These are phyloP conservation scores for Agaricus blazei DNA, from an alignment of 768 basidiomycete species.

Conservation along the genomic window DNA sequence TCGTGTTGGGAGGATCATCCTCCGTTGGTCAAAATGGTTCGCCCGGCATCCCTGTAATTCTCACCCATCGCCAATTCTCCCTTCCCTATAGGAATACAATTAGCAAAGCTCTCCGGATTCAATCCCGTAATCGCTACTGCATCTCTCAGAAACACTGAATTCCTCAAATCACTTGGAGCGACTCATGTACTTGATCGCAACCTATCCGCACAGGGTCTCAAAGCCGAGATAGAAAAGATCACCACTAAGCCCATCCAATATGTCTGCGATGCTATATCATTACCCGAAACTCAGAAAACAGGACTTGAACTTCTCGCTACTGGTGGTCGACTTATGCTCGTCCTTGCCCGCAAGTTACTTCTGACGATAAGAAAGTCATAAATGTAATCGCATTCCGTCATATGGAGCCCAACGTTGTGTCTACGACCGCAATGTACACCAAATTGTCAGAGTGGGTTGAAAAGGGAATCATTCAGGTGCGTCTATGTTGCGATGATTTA, in stretches of 20 bases:
- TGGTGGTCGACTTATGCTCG: slow-evolving; percentile 27
- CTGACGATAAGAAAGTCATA: slow-evolving; percentile 10
- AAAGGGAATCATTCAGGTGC: slow-evolving; percentile 29
- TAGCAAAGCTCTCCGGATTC: slow-evolving; percentile 30
- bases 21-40: slow-evolving; percentile 24
- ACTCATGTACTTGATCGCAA: slow-evolving; percentile 33
- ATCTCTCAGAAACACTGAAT: slow-evolving; percentile 21
- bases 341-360: slow-evolving; percentile 24
- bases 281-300: slow-evolving; percentile 17
- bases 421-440: slow-evolving; percentile 18
- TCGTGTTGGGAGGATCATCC: slow-evolving; percentile 23
- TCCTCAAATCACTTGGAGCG: slow-evolving; percentile 32
- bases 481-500: too few relatives aligned
- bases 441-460: slow-evolving; percentile 24
- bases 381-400: slow-evolving; percentile 18
- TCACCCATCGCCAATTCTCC: not conserved
- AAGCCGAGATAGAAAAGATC: slow-evolving; percentile 16
- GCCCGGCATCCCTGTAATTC: not conserved
- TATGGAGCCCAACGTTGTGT: slow-evolving; percentile 14
- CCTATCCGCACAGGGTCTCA: slow-evolving; percentile 9
- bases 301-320: slow-evolving; percentile 26
- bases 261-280: slow-evolving; percentile 24
- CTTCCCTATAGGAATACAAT: slow-evolving; percentile 24
- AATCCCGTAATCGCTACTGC: slow-evolving; percentile 36
- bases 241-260: slow-evolving; percentile 16